These are phyloP conservation scores for Globisporangium barbulae DNA, from an alignment of 352 stramenopile species.

Conservation along the genomic window DNA sequence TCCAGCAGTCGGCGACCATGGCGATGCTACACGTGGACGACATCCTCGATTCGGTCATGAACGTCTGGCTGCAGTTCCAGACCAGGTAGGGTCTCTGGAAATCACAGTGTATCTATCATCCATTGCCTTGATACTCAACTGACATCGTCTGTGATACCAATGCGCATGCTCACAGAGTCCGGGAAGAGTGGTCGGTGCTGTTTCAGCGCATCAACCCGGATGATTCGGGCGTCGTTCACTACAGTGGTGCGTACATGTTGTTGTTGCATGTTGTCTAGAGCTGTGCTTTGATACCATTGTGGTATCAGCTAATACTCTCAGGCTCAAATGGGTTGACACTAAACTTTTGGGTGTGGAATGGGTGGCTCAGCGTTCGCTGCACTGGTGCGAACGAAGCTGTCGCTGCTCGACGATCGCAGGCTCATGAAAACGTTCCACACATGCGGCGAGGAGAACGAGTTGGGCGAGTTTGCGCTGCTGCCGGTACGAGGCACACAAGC, in stretches of 20 bases:
- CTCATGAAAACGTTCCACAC: constrained; percentile 73
- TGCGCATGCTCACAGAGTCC: constrained; percentile 27
- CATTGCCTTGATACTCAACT: background rate
- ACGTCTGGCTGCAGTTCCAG: constrained; percentile 66
- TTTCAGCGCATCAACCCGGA: constrained; percentile 67
- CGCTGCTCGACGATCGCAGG: constrained; percentile 37
- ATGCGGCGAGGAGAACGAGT: constrained; percentile 79
- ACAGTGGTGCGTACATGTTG: constrained; percentile 33
- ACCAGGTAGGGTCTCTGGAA: constrained; percentile 28
- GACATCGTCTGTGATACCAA: background rate
- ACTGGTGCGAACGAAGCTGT: constrained; percentile 53
- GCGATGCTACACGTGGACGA: constrained; percentile 58
- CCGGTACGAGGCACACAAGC: constrained; percentile 29
- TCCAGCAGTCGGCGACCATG: constrained; percentile 12
- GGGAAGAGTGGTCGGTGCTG: constrained; percentile 52
- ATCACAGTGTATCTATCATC: too few species aligned
- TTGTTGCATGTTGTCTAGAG: background rate
- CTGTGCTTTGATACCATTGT: background rate
- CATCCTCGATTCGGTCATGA: constrained; percentile 67
- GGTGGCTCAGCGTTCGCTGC: constrained; percentile 41
- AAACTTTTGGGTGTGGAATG: background rate
- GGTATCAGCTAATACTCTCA: background rate
- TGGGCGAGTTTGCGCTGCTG: constrained; percentile 65
- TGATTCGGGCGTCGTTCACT: constrained; percentile 55
- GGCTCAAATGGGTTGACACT: background rate